These are phyloP conservation scores for Persicaria maculosa DNA, from an alignment of 148 eudicot genomes.

Conservation along the genomic window DNA sequence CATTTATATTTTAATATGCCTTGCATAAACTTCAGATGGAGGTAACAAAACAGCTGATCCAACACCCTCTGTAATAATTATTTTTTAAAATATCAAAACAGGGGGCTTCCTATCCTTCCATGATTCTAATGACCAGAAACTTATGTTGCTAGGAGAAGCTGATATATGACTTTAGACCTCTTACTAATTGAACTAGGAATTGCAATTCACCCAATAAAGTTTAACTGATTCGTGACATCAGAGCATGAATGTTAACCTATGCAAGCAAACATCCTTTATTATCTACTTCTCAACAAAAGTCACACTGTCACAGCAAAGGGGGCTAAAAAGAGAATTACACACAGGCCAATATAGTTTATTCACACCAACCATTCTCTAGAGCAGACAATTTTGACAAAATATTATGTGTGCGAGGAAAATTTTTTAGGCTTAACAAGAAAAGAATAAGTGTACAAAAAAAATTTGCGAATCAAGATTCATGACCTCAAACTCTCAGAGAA, in stretches of 20 bases:
- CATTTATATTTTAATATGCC: background rate
- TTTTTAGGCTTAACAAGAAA: background rate
- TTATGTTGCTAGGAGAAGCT: background rate
- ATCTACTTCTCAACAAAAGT: background rate
- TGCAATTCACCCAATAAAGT: background rate
- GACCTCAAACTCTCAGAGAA: background rate
- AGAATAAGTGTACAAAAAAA: background rate
- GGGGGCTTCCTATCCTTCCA: background rate
- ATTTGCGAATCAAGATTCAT: background rate
- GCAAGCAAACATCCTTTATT: background rate
- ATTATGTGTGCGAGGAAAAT: background rate
- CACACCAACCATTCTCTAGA: background rate
- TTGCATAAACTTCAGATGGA: background rate
- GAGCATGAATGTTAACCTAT: background rate
- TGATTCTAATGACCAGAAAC: background rate
- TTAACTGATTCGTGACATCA: background rate
- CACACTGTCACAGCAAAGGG: background rate
- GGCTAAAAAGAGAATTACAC: background rate
- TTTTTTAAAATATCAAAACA: background rate
- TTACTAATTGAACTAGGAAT: background rate
- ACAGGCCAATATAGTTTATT: background rate
- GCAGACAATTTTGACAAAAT: background rate
- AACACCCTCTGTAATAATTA: background rate
- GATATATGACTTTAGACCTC: background rate
- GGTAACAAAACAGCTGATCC: background rate